Conservation (phyloP, 129 eudicot genomes). For the Lactuca sativa region DNA sequence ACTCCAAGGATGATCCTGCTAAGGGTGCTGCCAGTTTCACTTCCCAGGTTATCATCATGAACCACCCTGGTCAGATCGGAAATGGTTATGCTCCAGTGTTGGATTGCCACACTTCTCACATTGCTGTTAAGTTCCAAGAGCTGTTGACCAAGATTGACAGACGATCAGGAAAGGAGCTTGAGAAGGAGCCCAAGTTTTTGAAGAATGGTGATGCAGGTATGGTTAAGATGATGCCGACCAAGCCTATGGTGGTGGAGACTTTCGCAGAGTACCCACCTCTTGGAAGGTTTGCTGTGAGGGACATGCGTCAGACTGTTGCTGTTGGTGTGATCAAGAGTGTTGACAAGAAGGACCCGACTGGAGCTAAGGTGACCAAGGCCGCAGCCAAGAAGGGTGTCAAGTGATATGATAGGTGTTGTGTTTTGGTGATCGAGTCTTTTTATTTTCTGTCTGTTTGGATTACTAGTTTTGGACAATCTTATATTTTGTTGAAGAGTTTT, state of each 20-base stretch:
- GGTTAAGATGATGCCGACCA: conserved; percentile 49
- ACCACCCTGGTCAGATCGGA: conserved; percentile 58
- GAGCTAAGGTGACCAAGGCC: conserved; percentile 54
- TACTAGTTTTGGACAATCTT: conserved; percentile 29
- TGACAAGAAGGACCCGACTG: conserved; percentile 52
- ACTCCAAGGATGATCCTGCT: conserved; percentile 43
- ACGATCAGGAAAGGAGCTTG: conserved; percentile 54
- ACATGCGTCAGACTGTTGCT: conserved; percentile 57
- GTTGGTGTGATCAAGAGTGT: conserved; percentile 54
- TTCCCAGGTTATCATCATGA: conserved; percentile 52
- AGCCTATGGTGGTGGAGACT: conserved; percentile 47
- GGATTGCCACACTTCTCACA: conserved; percentile 54
- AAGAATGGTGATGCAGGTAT: conserved; percentile 53
- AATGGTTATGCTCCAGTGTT: conserved; percentile 52
- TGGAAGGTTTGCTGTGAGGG: conserved; percentile 44
- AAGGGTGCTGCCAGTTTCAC: conserved; percentile 44
- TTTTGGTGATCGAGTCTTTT: conserved; percentile 17
- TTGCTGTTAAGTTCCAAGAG: conserved; percentile 48
- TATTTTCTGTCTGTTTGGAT: conserved; percentile 7
- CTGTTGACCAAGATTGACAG: conserved; percentile 47
- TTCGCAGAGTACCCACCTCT: conserved; percentile 32
- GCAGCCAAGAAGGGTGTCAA: conserved; percentile 48
- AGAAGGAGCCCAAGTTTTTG: conserved; percentile 55
- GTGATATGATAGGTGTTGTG: conserved; percentile 36
- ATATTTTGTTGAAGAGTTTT: conserved; percentile 30